These are phyloP conservation scores for Eucalyptus fibrosa DNA, from an alignment of 345 rosid genomes.

Conservation along the genomic window DNA sequence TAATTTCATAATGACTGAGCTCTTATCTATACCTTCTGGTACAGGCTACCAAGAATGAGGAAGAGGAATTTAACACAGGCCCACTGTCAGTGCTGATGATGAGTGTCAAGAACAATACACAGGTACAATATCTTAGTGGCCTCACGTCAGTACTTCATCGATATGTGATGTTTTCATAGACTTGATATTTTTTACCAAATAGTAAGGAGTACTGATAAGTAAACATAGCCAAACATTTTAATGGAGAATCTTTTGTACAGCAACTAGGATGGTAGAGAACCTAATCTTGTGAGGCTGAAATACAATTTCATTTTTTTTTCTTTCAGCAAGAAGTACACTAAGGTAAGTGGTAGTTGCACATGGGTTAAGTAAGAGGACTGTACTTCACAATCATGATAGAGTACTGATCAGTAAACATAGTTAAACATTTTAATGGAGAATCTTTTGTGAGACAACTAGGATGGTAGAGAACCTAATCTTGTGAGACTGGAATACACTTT, in stretches of 20 bases:
- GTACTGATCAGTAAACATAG: not conserved
- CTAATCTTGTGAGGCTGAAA: not conserved
- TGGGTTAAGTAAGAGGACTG: not conserved
- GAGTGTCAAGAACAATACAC: constrained; percentile 95
- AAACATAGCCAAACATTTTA: not conserved
- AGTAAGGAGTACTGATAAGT: not conserved
- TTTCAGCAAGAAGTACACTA: not conserved
- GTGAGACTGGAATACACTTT: not conserved
- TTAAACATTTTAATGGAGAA: not conserved
- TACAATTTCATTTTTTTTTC: not conserved
- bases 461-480: not conserved
- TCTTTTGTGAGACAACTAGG: not conserved
- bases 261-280: not conserved
- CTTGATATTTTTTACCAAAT: not conserved
- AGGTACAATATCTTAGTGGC: constrained; percentile 25
- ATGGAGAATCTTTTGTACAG: not conserved
- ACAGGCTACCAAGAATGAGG: constrained; percentile 59
- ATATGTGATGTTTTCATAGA: not conserved
- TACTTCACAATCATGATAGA: not conserved
- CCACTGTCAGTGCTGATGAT: constrained; percentile 96
- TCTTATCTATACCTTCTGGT: not conserved
- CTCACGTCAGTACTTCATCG: not conserved
- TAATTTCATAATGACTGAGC: not conserved
- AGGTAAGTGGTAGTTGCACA: not conserved
- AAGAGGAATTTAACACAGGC: constrained; percentile 93